Evolutionary conservation across 805 yeast species (phyloP).

Genomic region (Kuraishia capsulata): DNA sequence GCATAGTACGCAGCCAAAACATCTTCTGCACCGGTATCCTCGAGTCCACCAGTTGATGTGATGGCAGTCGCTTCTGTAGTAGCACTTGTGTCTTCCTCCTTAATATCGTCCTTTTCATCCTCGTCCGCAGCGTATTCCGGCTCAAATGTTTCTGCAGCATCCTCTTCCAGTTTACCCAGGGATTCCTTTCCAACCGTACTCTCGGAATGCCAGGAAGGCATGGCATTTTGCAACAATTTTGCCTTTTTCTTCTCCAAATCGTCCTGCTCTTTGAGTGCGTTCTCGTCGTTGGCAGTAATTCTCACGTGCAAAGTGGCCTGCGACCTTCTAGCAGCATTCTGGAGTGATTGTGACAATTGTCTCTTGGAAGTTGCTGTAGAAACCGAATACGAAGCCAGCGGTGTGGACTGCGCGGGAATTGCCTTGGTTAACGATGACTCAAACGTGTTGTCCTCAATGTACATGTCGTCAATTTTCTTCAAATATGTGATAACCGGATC

Average conservation of each 20-base stretch:
- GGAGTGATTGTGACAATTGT: slow-evolving; percentile 18
- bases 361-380: slow-evolving; percentile 28
- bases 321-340: slow-evolving; percentile 30
- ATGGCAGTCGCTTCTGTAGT: slow-evolving; percentile 2
- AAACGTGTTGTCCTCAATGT: slow-evolving; percentile 80
- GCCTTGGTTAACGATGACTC: slow-evolving; percentile 76
- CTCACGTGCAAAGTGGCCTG: slow-evolving; percentile 87
- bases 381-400: slow-evolving; percentile 62
- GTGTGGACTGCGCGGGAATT: slow-evolving; percentile 72
- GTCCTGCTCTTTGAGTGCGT: slow-evolving; percentile 53
- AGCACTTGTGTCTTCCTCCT: slow-evolving; percentile 4
- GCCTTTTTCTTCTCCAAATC: slow-evolving; percentile 61
- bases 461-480: slow-evolving; percentile 72
- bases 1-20: slow-evolving; percentile 72
- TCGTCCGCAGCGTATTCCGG: slow-evolving; percentile 13
- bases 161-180: slow-evolving; percentile 45
- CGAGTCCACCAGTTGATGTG: slow-evolving; percentile 13
- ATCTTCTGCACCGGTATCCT: slow-evolving; percentile 61
- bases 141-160: slow-evolving; percentile 27
- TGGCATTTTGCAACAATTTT: slow-evolving; percentile 79
- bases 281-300: slow-evolving; percentile 82
- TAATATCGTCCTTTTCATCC: slow-evolving; percentile 11
- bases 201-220: slow-evolving; percentile 94
- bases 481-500: slow-evolving; percentile 80
- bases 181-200: slow-evolving; percentile 75